phyloP scores from a whole-genome alignment of 495 filamentous ascomycete genomes.

The Pyrenopolyporus hunteri region DNA sequence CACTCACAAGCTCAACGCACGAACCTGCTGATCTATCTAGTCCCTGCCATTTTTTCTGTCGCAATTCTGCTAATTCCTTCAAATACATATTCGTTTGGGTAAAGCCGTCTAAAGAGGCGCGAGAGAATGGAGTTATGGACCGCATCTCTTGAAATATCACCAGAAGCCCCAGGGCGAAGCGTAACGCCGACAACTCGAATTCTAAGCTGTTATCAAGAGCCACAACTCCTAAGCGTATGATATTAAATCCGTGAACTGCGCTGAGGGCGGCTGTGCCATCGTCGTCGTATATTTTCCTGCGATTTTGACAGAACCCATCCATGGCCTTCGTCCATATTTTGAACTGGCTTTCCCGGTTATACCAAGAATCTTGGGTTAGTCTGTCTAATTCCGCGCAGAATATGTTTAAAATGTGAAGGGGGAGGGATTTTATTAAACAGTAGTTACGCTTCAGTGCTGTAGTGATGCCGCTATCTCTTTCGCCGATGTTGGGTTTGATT shows the following conservation, averaged over 20 bases:
- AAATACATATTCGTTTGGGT: neutral
- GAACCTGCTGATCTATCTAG: neutral
- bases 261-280: neutral
- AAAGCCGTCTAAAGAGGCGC: neutral
- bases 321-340: neutral
- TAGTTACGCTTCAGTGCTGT: neutral
- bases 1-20: conserved; percentile 10
- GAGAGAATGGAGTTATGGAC: neutral
- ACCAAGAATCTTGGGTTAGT: neutral
- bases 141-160: neutral
- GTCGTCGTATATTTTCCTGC: neutral
- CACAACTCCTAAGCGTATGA: neutral
- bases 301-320: neutral
- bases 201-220: neutral
- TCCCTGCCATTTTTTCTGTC: neutral
- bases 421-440: neutral
- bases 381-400: neutral
- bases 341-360: neutral
- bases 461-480: neutral
- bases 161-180: neutral
- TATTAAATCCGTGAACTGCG: neutral
- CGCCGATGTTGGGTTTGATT: neutral
- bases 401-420: conserved; percentile 5
- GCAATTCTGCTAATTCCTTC: neutral
- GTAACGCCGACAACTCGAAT: conserved; percentile 1